Conservation (phyloP, 2,329 filamentous ascomycete species). For the Colletotrichum viniferum region DNA sequence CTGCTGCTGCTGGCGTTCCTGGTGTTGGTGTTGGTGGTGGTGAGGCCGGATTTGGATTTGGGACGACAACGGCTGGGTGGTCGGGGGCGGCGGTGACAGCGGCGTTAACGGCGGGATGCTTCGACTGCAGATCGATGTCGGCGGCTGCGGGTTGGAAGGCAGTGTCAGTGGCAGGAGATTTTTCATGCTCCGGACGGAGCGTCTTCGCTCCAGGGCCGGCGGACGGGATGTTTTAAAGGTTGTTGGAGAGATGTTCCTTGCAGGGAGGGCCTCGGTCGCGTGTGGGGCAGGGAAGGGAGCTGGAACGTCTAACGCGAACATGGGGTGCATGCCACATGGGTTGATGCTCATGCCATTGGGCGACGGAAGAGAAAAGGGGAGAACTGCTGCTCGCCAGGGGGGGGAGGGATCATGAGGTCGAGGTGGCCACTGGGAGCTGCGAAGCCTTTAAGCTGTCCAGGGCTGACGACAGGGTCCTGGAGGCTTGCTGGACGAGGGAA, state of each 20-base stretch:
- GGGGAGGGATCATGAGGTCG: background rate
- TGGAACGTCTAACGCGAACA: slow-evolving; percentile 24
- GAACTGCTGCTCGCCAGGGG: background rate
- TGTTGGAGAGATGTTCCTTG: slow-evolving; percentile 22
- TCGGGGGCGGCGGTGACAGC: background rate
- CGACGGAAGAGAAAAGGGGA: slow-evolving; percentile 9
- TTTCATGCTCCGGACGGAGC: slow-evolving; percentile 45
- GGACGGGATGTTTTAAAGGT: slow-evolving; percentile 21
- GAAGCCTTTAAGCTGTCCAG: background rate
- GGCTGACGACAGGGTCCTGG: slow-evolving; percentile 5
- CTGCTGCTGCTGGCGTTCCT: background rate
- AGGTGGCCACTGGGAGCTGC: slow-evolving; percentile 8
- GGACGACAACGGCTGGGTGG: background rate
- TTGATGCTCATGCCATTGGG: slow-evolving; percentile 22
- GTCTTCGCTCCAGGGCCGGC: slow-evolving; percentile 28
- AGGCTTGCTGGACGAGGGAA: background rate
- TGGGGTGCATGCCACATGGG: slow-evolving; percentile 24
- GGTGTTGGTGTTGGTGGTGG: background rate
- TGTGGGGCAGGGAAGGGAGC: slow-evolving; percentile 23
- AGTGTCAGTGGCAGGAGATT: slow-evolving; percentile 41
- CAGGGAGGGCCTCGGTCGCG: slow-evolving; percentile 15
- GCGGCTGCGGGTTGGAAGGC: slow-evolving; percentile 24
- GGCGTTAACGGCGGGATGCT: background rate
- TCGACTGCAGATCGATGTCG: background rate
- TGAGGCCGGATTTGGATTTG: background rate